These are phyloP conservation scores for Eucommia ulmoides DNA, from an alignment of 257 asterid species.

Conservation along the genomic window DNA sequence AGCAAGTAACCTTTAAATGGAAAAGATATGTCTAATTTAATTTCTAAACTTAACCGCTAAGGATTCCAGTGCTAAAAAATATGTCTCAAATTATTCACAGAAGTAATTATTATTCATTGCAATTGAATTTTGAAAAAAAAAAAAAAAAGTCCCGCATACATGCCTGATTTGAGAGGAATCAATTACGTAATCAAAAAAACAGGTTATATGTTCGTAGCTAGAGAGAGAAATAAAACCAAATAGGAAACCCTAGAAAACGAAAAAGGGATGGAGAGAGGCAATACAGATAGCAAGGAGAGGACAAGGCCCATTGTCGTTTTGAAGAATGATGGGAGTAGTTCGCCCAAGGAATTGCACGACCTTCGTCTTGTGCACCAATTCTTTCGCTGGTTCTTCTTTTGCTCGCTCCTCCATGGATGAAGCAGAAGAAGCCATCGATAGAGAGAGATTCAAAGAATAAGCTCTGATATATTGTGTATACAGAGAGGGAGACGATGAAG, in stretches of 20 bases:
- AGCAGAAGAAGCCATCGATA: background rate
- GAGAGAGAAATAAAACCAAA: too few species aligned
- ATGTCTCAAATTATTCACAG: background rate
- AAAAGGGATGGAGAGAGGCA: conserved; percentile 5
- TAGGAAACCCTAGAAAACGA: conserved; percentile 22
- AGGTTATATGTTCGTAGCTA: background rate
- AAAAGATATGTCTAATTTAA: too few species aligned
- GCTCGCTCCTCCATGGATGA: conserved; percentile 17
- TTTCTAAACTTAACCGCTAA: too few species aligned
- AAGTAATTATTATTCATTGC: background rate
- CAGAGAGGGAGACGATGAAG: too few species aligned
- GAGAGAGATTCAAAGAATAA: too few species aligned
- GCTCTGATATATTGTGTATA: too few species aligned
- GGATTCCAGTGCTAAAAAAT: background rate
- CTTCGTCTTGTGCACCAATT: conserved; percentile 59
- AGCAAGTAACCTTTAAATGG: too few species aligned
- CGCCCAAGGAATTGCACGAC: conserved; percentile 76
- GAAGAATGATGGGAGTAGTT: conserved; percentile 70
- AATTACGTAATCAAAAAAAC: background rate
- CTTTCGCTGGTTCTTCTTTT: conserved; percentile 26
- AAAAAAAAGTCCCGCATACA: background rate
- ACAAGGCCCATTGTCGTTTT: conserved; percentile 95
- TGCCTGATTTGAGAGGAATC: background rate
- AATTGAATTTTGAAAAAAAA: background rate
- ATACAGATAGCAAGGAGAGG: conserved; percentile 97